phyloP scores from a whole-genome alignment of 1,139 yeast species.

The Yamadazyma oceani region DNA sequence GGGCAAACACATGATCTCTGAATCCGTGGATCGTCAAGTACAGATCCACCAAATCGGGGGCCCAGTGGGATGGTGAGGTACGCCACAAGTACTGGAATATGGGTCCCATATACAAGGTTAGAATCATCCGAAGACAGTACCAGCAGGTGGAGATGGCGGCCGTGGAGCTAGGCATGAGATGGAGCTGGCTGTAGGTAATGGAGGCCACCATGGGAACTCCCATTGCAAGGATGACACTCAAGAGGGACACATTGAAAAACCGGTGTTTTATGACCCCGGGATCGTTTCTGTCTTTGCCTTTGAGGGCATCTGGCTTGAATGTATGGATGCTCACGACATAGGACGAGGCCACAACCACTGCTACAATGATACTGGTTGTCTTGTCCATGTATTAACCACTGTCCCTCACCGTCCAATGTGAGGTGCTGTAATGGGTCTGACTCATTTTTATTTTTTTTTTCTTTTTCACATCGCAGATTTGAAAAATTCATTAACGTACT shows the following conservation, averaged over 20 bases:
- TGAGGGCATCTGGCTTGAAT: constrained; percentile 24
- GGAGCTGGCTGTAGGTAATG: not conserved
- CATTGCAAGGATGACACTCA: constrained; percentile 31
- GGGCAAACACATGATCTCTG: constrained; percentile 75
- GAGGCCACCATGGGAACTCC: constrained; percentile 22
- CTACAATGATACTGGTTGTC: not conserved
- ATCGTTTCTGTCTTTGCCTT: constrained; percentile 44
- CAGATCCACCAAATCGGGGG: constrained; percentile 20
- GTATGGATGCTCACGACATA: constrained; percentile 44
- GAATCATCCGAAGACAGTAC: constrained; percentile 30
- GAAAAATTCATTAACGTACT: too few relatives aligned
- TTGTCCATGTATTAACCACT: too few relatives aligned
- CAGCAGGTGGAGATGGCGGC: constrained; percentile 27
- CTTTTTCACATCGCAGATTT: constrained; percentile 3
- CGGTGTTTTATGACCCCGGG: constrained; percentile 40
- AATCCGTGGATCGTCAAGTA: constrained; percentile 48
- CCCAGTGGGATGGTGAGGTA: constrained; percentile 5
- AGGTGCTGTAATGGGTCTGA: constrained; percentile 23
- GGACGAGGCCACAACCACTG: constrained; percentile 30
- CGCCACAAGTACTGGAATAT: constrained; percentile 38
- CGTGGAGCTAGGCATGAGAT: constrained; percentile 13
- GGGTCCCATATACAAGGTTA: constrained; percentile 59
- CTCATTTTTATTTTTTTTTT: constrained; percentile 21
- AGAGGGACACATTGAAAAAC: constrained; percentile 31
- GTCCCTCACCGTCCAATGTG: constrained; percentile 24